Evolutionary conservation across 139 green algal species (phyloP).

Genomic region (Chlorella sp.): DNA sequence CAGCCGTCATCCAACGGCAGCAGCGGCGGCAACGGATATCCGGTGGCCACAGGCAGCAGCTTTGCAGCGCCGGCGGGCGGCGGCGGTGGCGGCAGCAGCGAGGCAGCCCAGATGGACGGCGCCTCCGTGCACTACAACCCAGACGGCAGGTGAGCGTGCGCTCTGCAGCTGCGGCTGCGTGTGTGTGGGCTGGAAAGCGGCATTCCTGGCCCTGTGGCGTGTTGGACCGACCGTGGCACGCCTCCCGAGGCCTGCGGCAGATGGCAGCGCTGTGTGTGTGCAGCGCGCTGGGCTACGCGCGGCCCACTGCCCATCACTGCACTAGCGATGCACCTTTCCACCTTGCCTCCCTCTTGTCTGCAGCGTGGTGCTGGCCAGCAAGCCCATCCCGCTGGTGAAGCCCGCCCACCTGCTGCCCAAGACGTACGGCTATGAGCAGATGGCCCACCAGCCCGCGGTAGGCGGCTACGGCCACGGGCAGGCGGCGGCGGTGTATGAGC

Average conservation of each 20-base stretch:
- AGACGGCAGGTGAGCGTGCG: background rate
- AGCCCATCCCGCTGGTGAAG: slow-evolving; percentile 45
- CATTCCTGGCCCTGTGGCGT: too few species aligned
- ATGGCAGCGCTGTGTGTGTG: too few species aligned
- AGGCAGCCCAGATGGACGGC: background rate
- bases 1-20: background rate
- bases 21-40: background rate
- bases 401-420: slow-evolving; percentile 32
- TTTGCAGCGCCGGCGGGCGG: background rate
- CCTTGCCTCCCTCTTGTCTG: too few species aligned
- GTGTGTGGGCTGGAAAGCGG: too few species aligned
- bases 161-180: too few species aligned
- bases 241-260: too few species aligned
- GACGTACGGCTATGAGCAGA: slow-evolving; percentile 14
- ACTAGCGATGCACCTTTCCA: too few species aligned
- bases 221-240: too few species aligned
- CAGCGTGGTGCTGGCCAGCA: slow-evolving; percentile 27
- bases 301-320: too few species aligned
- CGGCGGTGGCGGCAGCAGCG: background rate
- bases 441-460: background rate
- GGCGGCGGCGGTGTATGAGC: too few species aligned
- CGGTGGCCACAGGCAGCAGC: slow-evolving; percentile 10
- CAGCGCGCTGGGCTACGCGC: too few species aligned
- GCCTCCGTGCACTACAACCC: slow-evolving; percentile 15
- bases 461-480: background rate